Percentiles rank a stretch among this genome's conserved stretches.
Evolutionary conservation across 306 rosid species (phyloP).

Genomic region (Betula pendula): DNA sequence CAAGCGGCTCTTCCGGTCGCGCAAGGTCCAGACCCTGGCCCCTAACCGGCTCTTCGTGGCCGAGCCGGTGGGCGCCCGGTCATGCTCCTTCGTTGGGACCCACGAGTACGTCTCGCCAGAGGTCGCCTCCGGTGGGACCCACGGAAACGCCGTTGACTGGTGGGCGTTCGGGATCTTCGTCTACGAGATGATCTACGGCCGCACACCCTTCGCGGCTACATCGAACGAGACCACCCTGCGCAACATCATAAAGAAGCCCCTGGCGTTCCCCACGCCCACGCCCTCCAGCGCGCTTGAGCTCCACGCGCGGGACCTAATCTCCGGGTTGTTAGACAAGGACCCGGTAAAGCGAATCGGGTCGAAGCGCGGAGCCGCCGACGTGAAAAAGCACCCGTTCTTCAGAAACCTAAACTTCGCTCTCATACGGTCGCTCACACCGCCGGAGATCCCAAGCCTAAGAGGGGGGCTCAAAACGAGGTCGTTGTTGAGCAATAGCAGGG

Average conservation of each 20-base stretch:
- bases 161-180: conserved; percentile 92
- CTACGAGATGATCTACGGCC: conserved; percentile 84
- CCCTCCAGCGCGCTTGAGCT: conserved; percentile 55
- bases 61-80: conserved; percentile 83
- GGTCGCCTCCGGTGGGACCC: conserved; percentile 91
- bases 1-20: conserved; percentile 66
- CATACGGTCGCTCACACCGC: conserved; percentile 69
- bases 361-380: conserved; percentile 92
- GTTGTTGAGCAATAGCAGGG: conserved; percentile 11
- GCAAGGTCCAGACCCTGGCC: conserved; percentile 57
- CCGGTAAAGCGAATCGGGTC: conserved; percentile 78
- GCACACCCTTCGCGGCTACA: conserved; percentile 80
- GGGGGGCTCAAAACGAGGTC: conserved; percentile 52
- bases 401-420: conserved; percentile 67
- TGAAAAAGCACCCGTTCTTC: conserved; percentile 77
- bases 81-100: conserved; percentile 89
- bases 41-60: conserved; percentile 86
- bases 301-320: conserved; percentile 72
- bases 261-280: conserved; percentile 54
- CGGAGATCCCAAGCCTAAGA: conserved; percentile 52
- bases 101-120: conserved; percentile 97
- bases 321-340: conserved; percentile 61
- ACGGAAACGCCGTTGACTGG: conserved; percentile 99
- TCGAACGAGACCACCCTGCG: conserved; percentile 70
- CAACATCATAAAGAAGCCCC: conserved; percentile 61